Evolutionary conservation across 768 basidiomycete species (phyloP).

Genomic region (Suillus ampliporus): DNA sequence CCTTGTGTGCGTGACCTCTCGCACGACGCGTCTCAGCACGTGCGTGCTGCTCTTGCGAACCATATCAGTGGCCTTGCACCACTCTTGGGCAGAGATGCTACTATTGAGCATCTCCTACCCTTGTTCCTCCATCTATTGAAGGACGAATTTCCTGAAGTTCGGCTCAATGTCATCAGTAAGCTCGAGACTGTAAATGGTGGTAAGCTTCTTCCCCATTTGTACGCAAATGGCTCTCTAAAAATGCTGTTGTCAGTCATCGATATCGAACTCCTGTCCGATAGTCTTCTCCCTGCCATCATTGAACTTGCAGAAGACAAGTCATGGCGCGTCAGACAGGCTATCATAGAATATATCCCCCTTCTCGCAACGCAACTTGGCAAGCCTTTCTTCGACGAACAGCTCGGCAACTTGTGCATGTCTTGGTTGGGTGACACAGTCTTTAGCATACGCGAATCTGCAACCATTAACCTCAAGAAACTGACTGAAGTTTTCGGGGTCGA

Average conservation of each 20-base stretch:
- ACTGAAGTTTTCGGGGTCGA: constrained; percentile 99
- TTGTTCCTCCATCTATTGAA: constrained; percentile 96
- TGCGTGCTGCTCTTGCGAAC: constrained; percentile 93
- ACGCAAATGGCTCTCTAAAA: constrained; percentile 8
- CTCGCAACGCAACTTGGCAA: constrained; percentile 98
- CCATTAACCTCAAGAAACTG: constrained; percentile 93
- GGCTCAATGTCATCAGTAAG: constrained; percentile 98
- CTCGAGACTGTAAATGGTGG: constrained; percentile 94
- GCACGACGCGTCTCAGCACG: constrained; percentile 94
- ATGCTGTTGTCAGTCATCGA: constrained; percentile 78
- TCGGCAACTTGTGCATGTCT: constrained; percentile 97
- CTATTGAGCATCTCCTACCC: constrained; percentile 95
- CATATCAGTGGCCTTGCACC: constrained; percentile 98
- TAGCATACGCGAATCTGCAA: constrained; percentile 98
- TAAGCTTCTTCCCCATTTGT: constrained; percentile 35
- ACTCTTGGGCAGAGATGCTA: constrained; percentile 89
- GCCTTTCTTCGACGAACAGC: constrained; percentile 96
- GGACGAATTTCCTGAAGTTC: constrained; percentile 98
- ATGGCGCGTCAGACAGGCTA: constrained; percentile 99
- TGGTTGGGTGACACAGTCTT: constrained; percentile 99
- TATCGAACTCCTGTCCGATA: constrained; percentile 92
- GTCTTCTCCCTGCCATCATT: constrained; percentile 95
- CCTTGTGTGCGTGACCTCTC: constrained; percentile 95
- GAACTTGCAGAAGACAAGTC: constrained; percentile 99
- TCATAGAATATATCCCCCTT: constrained; percentile 99